Percentiles rank a stretch among this genome's conserved stretches.
Evolutionary conservation across 306 rosid genomes (phyloP).

Genomic region (Trichosanthes truncata): DNA sequence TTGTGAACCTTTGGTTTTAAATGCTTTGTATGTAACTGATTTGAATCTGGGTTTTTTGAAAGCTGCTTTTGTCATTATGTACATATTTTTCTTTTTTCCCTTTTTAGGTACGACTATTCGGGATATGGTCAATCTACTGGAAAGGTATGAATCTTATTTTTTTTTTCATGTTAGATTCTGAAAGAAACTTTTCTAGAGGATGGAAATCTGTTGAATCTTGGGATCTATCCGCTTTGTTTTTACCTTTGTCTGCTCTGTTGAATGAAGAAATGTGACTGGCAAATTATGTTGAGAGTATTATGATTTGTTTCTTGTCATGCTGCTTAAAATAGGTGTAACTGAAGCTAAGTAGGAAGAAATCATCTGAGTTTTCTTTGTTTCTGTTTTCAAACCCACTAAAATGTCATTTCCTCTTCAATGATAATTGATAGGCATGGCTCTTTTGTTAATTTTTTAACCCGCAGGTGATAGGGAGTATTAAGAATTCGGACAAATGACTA

Average conservation of each 20-base stretch:
- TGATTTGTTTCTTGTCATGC: neutral
- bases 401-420: neutral
- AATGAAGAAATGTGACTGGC: neutral
- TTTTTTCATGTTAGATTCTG: neutral
- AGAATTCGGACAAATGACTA: neutral
- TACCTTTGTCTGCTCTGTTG: neutral
- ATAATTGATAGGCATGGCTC: neutral
- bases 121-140: constrained; percentile 87
- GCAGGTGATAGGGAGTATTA: neutral
- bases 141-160: constrained; percentile 47
- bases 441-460: neutral
- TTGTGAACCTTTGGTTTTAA: constrained; percentile 5
- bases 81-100: neutral
- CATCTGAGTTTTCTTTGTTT: neutral
- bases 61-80: neutral
- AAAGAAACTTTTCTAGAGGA: neutral
- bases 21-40: neutral
- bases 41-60: neutral
- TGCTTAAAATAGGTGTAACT: neutral
- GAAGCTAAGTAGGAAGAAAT: neutral
- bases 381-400: neutral
- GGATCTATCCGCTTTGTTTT: neutral
- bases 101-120: constrained; percentile 76
- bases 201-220: neutral
- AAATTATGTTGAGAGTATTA: neutral